A percentile compares a stretch with the other conserved stretches of the same genome.
Conservation (phyloP, 2,329 filamentous ascomycete species). For the Aspergillus neoniger region DNA sequence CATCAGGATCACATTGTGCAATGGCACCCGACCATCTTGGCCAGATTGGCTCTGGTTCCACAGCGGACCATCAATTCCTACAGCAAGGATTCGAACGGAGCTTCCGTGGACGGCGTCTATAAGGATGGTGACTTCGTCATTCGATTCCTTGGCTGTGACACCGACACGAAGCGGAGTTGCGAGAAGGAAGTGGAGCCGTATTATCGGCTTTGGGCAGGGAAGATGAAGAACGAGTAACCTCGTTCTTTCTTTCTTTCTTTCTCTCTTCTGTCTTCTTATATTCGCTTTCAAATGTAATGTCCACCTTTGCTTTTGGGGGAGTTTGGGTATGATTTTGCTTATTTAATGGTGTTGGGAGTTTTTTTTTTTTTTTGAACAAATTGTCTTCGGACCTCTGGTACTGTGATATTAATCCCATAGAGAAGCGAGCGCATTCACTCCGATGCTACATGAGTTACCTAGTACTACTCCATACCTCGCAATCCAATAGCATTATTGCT, state of each 20-base stretch:
- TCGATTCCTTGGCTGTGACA: slow-evolving; percentile 73
- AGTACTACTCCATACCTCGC: too few species aligned
- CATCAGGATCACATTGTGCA: slow-evolving; percentile 80
- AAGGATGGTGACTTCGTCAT: slow-evolving; percentile 83
- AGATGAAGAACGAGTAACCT: slow-evolving; percentile 24
- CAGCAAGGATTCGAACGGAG: slow-evolving; percentile 48
- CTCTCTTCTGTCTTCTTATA: not conserved
- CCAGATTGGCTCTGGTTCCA: slow-evolving; percentile 85
- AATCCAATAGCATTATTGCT: too few species aligned
- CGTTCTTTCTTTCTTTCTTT: not conserved
- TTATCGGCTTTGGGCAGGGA: slow-evolving; percentile 46
- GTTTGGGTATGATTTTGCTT: slow-evolving; percentile 11
- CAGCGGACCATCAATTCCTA: slow-evolving; percentile 84
- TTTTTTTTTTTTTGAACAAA: not conserved
- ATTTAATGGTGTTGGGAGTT: slow-evolving; percentile 5
- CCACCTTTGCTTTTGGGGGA: not conserved
- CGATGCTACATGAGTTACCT: not conserved
- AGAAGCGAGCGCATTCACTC: not conserved
- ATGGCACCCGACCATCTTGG: slow-evolving; percentile 95
- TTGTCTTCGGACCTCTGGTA: not conserved
- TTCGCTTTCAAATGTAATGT: slow-evolving; percentile 1
- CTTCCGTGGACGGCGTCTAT: slow-evolving; percentile 62
- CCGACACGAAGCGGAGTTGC: slow-evolving; percentile 61
- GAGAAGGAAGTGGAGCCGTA: slow-evolving; percentile 68
- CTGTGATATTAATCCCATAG: slow-evolving; percentile 1